Evolutionary conservation across 257 asterid species (phyloP).

Genomic region (Capsicum baccatum): DNA sequence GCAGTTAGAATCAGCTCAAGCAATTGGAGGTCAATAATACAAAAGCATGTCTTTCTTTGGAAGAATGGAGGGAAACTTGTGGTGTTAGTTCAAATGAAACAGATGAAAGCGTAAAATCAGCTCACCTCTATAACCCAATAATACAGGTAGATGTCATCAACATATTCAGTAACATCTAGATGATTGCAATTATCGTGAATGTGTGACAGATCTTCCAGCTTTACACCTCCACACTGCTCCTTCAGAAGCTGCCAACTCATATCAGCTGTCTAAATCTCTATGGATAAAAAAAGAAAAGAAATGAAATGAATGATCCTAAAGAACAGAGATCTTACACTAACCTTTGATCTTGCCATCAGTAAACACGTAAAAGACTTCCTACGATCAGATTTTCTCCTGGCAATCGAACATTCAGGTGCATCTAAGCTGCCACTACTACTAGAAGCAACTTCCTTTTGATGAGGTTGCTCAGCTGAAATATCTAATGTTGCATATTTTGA

Average conservation of each 20-base stretch:
- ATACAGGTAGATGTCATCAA: slow-evolving; percentile 87
- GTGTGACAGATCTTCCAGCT: slow-evolving; percentile 60
- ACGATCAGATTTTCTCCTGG: slow-evolving; percentile 64
- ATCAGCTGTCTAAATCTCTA: slow-evolving; percentile 24
- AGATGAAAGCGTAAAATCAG: slow-evolving; percentile 23
- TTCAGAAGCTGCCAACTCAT: slow-evolving; percentile 46
- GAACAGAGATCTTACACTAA: slow-evolving; percentile 35
- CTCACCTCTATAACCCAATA: slow-evolving; percentile 97
- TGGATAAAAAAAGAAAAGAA: not conserved
- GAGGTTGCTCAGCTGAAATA: slow-evolving; percentile 48
- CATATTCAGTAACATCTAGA: slow-evolving; percentile 89
- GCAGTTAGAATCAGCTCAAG: slow-evolving; percentile 32
- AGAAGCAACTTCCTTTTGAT: slow-evolving; percentile 48
- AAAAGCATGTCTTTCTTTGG: slow-evolving; percentile 15
- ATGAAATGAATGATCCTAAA: slow-evolving; percentile 21
- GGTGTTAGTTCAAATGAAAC: not conserved
- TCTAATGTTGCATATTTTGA: slow-evolving; percentile 46
- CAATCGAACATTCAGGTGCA: slow-evolving; percentile 29
- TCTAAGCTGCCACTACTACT: slow-evolving; percentile 36
- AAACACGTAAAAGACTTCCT: slow-evolving; percentile 77
- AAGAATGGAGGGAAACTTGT: not conserved
- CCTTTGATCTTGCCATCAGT: slow-evolving; percentile 77
- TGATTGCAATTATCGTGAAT: slow-evolving; percentile 82
- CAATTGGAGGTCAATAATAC: slow-evolving; percentile 1
- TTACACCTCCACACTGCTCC: slow-evolving; percentile 43